phyloP scores from a whole-genome alignment of 805 yeast species.

The Candida nonsorbophila region DNA sequence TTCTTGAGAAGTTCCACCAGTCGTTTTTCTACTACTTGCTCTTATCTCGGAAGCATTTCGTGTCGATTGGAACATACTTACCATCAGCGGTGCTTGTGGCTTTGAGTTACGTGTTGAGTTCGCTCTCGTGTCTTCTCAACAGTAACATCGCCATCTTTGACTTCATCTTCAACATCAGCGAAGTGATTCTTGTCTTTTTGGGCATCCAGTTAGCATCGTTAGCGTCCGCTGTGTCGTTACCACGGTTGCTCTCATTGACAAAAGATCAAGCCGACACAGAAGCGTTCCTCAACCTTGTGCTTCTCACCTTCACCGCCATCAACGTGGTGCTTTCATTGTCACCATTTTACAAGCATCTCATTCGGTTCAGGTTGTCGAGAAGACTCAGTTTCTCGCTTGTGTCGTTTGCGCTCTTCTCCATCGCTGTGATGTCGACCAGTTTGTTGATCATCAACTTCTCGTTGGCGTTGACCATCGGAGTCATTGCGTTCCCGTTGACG shows the following conservation, averaged over 20 bases:
- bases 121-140: slow-evolving; percentile 53
- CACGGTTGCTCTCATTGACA: slow-evolving; percentile 12
- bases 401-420: slow-evolving; percentile 48
- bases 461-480: slow-evolving; percentile 65
- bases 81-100: slow-evolving; percentile 80
- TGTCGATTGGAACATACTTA: slow-evolving; percentile 88
- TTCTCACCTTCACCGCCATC: slow-evolving; percentile 11
- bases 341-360: slow-evolving; percentile 7
- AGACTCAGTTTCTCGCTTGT: slow-evolving; percentile 20
- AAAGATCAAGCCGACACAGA: slow-evolving; percentile 9
- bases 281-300: slow-evolving; percentile 10
- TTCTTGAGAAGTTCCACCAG: slow-evolving; percentile 94
- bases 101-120: slow-evolving; percentile 61
- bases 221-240: slow-evolving; percentile 19
- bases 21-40: slow-evolving; percentile 89
- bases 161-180: slow-evolving; percentile 16
- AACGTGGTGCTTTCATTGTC: slow-evolving; percentile 10
- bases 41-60: slow-evolving; percentile 73
- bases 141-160: slow-evolving; percentile 22
- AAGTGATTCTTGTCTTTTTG: slow-evolving; percentile 21
- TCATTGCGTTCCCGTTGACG: slow-evolving; percentile 71
- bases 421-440: slow-evolving; percentile 67
- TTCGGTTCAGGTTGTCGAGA: slow-evolving; percentile 12
- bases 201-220: slow-evolving; percentile 20
- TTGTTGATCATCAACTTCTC: slow-evolving; percentile 81